A percentile compares a stretch with the other conserved stretches of the same genome.
Conservation (phyloP, 1,284 basidiomycete genomes). For the Hypsizygus ulmarius region DNA sequence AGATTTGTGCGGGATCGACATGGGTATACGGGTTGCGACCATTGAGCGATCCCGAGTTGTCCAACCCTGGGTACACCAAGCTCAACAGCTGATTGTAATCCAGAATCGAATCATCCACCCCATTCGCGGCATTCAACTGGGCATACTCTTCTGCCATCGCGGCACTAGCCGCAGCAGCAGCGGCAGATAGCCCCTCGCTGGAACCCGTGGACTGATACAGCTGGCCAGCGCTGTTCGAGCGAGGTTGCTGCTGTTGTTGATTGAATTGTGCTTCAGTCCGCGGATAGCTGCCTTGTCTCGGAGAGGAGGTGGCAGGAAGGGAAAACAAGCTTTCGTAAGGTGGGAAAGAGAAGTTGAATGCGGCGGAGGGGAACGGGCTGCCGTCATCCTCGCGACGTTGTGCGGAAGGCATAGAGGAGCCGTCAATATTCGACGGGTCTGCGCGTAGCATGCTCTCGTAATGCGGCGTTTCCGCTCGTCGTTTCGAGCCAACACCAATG, state of each 20-base stretch:
- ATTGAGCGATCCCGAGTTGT: conserved; percentile 34
- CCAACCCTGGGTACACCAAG: conserved; percentile 56
- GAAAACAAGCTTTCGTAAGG: conserved; percentile 73
- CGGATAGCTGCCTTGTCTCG: conserved; percentile 23
- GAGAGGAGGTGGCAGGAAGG: conserved; percentile 24
- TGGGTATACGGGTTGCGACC: conserved; percentile 68
- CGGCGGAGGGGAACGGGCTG: conserved; percentile 65
- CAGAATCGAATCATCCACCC: conserved; percentile 49
- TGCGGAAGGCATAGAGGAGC: conserved; percentile 20
- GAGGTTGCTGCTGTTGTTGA: conserved; percentile 15
- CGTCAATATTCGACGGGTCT: conserved; percentile 63
- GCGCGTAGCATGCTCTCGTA: conserved; percentile 73
- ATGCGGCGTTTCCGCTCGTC: conserved; percentile 72
- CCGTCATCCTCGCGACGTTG: conserved; percentile 34
- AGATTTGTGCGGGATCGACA: conserved; percentile 85
- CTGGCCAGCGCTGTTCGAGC: conserved; percentile 31
- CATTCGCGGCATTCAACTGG: conserved; percentile 54
- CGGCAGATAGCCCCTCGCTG: conserved; percentile 58
- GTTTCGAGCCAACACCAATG: conserved; percentile 66
- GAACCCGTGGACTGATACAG: conserved; percentile 38
- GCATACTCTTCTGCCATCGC: conserved; percentile 69
- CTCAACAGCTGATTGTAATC: conserved; percentile 65
- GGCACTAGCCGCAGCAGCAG: conserved; percentile 58
- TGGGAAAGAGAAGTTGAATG: conserved; percentile 78
- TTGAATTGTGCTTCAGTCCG: conserved; percentile 16